A percentile compares a stretch with the other conserved stretches of the same genome.
Conservation (phyloP, 495 filamentous ascomycete species). For the Lineolata rhizophorae region DNA sequence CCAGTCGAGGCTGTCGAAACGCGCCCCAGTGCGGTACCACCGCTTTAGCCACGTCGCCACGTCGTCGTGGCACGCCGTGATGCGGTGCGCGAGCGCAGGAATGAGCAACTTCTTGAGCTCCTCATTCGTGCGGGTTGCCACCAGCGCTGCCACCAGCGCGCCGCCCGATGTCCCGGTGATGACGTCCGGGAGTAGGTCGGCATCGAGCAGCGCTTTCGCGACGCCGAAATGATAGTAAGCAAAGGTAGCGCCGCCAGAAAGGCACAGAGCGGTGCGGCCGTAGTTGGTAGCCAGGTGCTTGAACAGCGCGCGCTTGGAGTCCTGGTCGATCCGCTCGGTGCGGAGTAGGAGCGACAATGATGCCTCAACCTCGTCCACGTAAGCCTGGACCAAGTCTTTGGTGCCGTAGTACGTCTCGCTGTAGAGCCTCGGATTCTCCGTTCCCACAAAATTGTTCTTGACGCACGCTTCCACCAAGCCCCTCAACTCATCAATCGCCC, state of each 20-base stretch:
- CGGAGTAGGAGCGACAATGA: slow-evolving; percentile 45
- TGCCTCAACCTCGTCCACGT: slow-evolving; percentile 50
- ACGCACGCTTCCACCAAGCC: slow-evolving; percentile 68
- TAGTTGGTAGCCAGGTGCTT: slow-evolving; percentile 79
- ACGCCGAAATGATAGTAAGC: slow-evolving; percentile 96
- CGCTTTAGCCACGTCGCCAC: slow-evolving; percentile 55
- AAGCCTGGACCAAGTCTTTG: slow-evolving; percentile 75
- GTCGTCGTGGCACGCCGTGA: slow-evolving; percentile 64
- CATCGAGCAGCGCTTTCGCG: slow-evolving; percentile 74
- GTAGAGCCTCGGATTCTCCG: slow-evolving; percentile 87
- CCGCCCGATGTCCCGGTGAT: slow-evolving; percentile 93
- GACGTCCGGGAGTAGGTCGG: slow-evolving; percentile 66
- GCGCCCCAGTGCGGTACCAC: slow-evolving; percentile 82
- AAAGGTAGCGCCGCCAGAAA: slow-evolving; percentile 88
- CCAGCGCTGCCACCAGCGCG: slow-evolving; percentile 70
- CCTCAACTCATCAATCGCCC: slow-evolving; percentile 48
- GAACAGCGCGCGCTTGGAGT: slow-evolving; percentile 66
- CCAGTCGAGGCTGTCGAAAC: slow-evolving; percentile 89
- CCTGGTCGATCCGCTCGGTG: slow-evolving; percentile 38
- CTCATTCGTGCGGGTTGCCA: slow-evolving; percentile 76
- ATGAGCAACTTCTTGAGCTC: slow-evolving; percentile 72
- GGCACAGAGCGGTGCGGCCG: slow-evolving; percentile 75
- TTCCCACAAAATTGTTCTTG: slow-evolving; percentile 89
- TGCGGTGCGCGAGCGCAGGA: slow-evolving; percentile 61
- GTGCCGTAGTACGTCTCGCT: slow-evolving; percentile 94